These are phyloP conservation scores for Zygosaccharomyces sapae DNA, from an alignment of 1,139 yeast genomes.

Conservation along the genomic window DNA sequence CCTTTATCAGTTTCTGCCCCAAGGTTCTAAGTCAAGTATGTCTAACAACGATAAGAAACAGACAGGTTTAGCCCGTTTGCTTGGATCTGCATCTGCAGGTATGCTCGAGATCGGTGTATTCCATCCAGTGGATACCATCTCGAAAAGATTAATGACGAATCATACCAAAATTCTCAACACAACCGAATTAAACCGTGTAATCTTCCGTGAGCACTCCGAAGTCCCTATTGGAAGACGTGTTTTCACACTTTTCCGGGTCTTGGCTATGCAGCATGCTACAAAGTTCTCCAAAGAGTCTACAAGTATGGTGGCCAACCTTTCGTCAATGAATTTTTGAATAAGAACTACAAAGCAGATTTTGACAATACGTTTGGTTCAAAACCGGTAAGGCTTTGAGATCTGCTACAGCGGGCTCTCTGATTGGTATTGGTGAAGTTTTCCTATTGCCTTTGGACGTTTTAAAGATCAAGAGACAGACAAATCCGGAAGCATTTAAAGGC, in stretches of 20 bases:
- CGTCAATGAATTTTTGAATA: slow-evolving; percentile 85
- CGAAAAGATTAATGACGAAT: slow-evolving; percentile 96
- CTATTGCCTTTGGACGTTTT: slow-evolving; percentile 92
- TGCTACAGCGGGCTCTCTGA: slow-evolving; percentile 95
- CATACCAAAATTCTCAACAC: slow-evolving; percentile 64
- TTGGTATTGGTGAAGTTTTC: slow-evolving; percentile 97
- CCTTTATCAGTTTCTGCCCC: not conserved
- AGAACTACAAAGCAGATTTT: slow-evolving; percentile 64
- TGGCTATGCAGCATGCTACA: slow-evolving; percentile 97
- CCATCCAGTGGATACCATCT: slow-evolving; percentile 98
- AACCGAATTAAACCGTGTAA: slow-evolving; percentile 72
- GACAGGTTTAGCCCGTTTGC: slow-evolving; percentile 82
- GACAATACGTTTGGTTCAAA: slow-evolving; percentile 80
- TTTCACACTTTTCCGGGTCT: slow-evolving; percentile 91
- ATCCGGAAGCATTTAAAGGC: slow-evolving; percentile 97
- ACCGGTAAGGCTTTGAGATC: slow-evolving; percentile 95
- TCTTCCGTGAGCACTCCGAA: slow-evolving; percentile 77
- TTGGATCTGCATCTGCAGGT: slow-evolving; percentile 98
- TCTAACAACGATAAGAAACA: slow-evolving; percentile 76
- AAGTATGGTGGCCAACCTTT: slow-evolving; percentile 99
- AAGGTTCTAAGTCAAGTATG: no score
- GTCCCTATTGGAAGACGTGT: slow-evolving; percentile 68
- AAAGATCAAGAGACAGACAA: slow-evolving; percentile 97
- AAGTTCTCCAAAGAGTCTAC: slow-evolving; percentile 94
- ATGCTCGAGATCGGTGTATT: slow-evolving; percentile 93